These are phyloP conservation scores for Neohortaea acidophila DNA, from an alignment of 495 filamentous ascomycete genomes.

Conservation along the genomic window DNA sequence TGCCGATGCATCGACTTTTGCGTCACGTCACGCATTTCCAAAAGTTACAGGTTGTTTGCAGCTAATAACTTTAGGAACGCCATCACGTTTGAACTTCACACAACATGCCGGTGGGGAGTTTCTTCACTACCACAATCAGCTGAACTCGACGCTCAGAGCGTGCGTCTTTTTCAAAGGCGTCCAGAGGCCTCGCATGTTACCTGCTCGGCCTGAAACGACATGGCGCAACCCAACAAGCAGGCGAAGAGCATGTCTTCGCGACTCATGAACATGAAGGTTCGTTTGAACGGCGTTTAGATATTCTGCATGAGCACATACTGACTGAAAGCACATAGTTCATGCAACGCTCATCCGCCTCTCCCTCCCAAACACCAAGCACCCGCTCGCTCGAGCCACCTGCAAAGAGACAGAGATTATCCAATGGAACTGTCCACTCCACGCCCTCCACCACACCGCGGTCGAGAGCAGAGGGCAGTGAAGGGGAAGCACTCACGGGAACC, in stretches of 20 bases:
- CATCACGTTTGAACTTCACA: no score
- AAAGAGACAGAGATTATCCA: conserved; percentile 34
- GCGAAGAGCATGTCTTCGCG: conserved; percentile 75
- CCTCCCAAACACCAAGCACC: conserved; percentile 21
- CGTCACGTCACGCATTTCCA: no score
- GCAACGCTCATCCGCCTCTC: conserved; percentile 65
- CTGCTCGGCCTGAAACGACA: no score
- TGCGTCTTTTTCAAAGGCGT: no score
- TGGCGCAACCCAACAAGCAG: conserved; percentile 29
- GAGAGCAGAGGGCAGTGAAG: conserved; percentile 39
- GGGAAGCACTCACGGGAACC: no score
- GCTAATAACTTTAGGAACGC: no score
- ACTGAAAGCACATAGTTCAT: conserved; percentile 49
- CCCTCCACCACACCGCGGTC: conserved; percentile 22
- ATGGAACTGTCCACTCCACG: conserved; percentile 15
- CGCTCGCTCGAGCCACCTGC: conserved; percentile 28
- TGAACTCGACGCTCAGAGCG: no score
- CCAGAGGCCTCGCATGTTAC: no score
- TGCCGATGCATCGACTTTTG: no score
- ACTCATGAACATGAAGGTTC: conserved; percentile 79
- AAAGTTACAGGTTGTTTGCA: no score
- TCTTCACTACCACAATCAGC: no score
- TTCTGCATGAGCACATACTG: conserved; percentile 2
- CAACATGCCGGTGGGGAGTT: no score
- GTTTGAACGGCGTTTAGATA: conserved; percentile 2